Percentiles rank a stretch among this genome's conserved stretches.
phyloP scores from a whole-genome alignment of 2,329 filamentous ascomycete genomes.

The Phialophora verrucosa region DNA sequence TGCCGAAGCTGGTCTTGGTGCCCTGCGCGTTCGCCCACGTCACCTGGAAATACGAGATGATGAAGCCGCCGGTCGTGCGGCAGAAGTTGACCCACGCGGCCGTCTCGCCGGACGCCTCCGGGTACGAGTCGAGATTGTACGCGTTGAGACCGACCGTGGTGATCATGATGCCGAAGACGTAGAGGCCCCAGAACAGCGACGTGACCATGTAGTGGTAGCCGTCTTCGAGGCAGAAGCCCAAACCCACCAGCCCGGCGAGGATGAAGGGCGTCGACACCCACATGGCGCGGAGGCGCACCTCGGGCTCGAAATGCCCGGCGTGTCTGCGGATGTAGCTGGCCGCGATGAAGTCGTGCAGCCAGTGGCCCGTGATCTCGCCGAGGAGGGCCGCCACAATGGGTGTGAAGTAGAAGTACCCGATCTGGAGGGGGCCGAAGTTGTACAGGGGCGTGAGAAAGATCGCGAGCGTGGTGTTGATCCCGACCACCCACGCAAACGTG shows the following conservation, averaged over 20 bases:
- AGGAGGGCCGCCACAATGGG: conserved; percentile 61
- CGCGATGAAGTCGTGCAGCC: conserved; percentile 60
- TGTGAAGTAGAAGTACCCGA: conserved; percentile 65
- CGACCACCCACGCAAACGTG: conserved; percentile 52
- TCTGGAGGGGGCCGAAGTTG: conserved; percentile 56
- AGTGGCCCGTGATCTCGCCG: conserved; percentile 62
- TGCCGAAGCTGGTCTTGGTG: conserved; percentile 54
- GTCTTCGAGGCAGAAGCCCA: conserved; percentile 59
- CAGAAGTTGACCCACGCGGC: conserved; percentile 59
- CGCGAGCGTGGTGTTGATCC: conserved; percentile 62
- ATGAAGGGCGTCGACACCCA: conserved; percentile 58
- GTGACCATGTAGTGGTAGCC: conserved; percentile 61
- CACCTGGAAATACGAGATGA: conserved; percentile 57
- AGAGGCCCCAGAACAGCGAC: conserved; percentile 59
- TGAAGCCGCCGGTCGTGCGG: conserved; percentile 58
- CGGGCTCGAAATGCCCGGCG: conserved; percentile 62
- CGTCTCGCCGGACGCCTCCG: conserved; percentile 61
- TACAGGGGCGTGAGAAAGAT: conserved; percentile 60
- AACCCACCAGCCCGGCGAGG: conserved; percentile 56
- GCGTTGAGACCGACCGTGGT: conserved; percentile 56
- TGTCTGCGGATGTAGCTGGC: conserved; percentile 54
- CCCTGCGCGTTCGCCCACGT: conserved; percentile 56
- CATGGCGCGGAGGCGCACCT: conserved; percentile 59
- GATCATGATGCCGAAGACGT: conserved; percentile 47
- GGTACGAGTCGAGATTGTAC: conserved; percentile 62